Evolutionary conservation across 2,329 filamentous ascomycete genomes (phyloP).

Genomic region (Exophiala mesophila): DNA sequence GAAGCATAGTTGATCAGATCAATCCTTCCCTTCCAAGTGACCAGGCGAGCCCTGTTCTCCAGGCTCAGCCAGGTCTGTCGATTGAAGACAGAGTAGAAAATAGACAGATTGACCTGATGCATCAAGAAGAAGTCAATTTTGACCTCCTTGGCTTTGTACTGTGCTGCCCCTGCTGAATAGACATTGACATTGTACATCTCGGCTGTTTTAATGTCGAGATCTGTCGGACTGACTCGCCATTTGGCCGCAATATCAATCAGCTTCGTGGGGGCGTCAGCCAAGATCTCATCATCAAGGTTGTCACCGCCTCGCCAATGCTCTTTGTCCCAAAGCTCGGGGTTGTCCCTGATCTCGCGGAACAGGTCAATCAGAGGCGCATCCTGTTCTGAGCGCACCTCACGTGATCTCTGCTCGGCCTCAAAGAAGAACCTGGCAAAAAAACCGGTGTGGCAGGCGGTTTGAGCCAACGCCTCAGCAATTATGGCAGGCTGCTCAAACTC

Average conservation of each 20-base stretch:
- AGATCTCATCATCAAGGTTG: conserved; percentile 1
- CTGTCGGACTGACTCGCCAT: conserved; percentile 51
- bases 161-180: conserved; percentile 56
- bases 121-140: conserved; percentile 82
- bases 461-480: conserved; percentile 69
- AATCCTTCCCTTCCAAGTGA: conserved; percentile 75
- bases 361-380: conserved; percentile 49
- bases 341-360: conserved; percentile 55
- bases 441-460: conserved; percentile 61
- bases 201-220: conserved; percentile 52
- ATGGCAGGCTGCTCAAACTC: conserved; percentile 73
- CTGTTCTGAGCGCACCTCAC: conserved; percentile 24
- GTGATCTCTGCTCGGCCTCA: conserved; percentile 46
- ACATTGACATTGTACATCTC: conserved; percentile 65
- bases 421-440: conserved; percentile 22
- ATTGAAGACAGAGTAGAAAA: conserved; percentile 62
- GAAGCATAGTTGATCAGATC: conserved; percentile 67
- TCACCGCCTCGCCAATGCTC: conserved; percentile 3
- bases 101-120: conserved; percentile 69
- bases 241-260: conserved; percentile 44
- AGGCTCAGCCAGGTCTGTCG: conserved; percentile 53
- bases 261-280: conserved; percentile 45
- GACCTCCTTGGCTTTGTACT: conserved; percentile 57
- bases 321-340: conserved; percentile 35
- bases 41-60: conserved; percentile 59